These are phyloP conservation scores for Fusarium anguioides DNA, from an alignment of 2,329 filamentous ascomycete species.

Conservation along the genomic window DNA sequence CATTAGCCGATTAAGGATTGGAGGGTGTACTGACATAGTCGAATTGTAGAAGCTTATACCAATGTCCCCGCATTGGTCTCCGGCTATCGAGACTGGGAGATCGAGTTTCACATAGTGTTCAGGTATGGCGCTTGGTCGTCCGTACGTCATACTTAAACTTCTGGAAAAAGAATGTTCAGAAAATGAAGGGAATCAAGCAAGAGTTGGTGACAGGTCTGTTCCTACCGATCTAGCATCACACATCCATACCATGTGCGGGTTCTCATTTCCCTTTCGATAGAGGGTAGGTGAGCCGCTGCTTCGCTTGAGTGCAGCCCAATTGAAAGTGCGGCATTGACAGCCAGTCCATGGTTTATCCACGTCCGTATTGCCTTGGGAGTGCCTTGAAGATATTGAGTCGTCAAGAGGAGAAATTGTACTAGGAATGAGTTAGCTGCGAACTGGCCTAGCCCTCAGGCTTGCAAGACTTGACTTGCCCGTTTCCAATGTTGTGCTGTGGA, in stretches of 20 bases:
- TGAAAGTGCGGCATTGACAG: slow-evolving; percentile 61
- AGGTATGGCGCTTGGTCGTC: background rate
- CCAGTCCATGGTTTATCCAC: slow-evolving; percentile 64
- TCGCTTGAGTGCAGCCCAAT: background rate
- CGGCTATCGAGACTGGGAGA: background rate
- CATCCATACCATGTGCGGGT: background rate
- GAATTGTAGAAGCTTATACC: background rate
- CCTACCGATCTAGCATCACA: background rate
- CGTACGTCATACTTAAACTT: background rate
- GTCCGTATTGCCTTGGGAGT: slow-evolving; percentile 63
- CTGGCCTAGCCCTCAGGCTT: no score
- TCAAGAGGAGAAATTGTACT: background rate
- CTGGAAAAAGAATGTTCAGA: background rate
- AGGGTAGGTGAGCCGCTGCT: no score
- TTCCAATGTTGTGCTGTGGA: background rate
- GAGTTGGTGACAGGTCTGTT: background rate
- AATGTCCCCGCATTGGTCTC: background rate
- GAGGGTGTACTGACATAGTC: background rate
- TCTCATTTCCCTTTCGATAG: background rate
- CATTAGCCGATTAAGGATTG: background rate
- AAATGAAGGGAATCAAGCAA: background rate
- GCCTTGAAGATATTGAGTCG: slow-evolving; percentile 51
- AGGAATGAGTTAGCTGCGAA: background rate
- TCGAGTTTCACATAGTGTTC: background rate
- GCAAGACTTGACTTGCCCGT: background rate